Evolutionary conservation across 2,329 filamentous ascomycete species (phyloP), one percentile per base, ranked within the genome.

Genomic region (Ascochyta clinopodiicola): DNA sequence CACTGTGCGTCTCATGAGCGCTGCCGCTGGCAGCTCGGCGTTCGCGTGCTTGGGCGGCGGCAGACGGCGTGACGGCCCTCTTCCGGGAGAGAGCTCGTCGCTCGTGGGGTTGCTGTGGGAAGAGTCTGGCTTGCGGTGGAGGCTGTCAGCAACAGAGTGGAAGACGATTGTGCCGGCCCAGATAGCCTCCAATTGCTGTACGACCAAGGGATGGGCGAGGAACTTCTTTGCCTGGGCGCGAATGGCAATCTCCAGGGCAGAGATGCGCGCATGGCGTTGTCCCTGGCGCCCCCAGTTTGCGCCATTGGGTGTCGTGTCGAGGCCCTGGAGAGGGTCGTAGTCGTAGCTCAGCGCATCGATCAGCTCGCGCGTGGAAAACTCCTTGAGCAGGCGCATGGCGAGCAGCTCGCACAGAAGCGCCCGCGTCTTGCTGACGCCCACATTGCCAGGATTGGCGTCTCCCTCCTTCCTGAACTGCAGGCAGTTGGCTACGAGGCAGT

Each of bases 131-230:
- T 78, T 77, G 38, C 92, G 87, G 73, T 97, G 94, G 22, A 97
- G 79, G 61, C 85, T 90, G 73, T 97, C 93, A 5, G 92, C 91
- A 12, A 89, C 87, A 1, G 92, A 95, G 75, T 96, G 92, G 70
- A 98, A 97, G 63, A 95, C 92, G 62, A 98, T 95, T 17, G 90
- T 94, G 25, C 94, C 94, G 19, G 92, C 94, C 94, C 94, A 98
- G 59, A 98, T 96, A 39, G 92, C 93, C 75, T 97, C 92, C n/a
- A 98, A 82, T 71, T 97, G 93, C 74, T 96, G 92, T 8, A 97
- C 89, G 0, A 97, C 92, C 3, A 97, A 81, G 0, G 94, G 93
- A 70, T 97, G 93, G 8, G 94, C 90, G 5, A 98, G 81, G 65
- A 97, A 96, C 64, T 92, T 89, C 77, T 98, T 97, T 21, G 94